Evolutionary conservation across 2,329 filamentous ascomycete species (phyloP).

Genomic region (Tolypocladium endophyticum): DNA sequence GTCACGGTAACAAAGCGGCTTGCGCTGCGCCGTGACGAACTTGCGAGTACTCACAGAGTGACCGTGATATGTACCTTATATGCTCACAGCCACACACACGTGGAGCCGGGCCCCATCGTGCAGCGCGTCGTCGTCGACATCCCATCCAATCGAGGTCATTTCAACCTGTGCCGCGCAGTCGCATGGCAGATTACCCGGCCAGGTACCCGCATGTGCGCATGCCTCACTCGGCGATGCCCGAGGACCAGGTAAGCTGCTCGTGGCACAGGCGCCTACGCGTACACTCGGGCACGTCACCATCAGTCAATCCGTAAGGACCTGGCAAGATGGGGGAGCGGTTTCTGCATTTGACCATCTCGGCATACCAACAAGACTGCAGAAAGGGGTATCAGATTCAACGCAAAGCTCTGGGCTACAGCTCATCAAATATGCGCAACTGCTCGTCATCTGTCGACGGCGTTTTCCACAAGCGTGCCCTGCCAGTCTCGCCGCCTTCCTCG

Average conservation of each 20-base stretch:
- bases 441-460: slow-evolving; percentile 20
- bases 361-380: background rate
- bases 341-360: background rate
- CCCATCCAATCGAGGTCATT: background rate
- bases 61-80: no score
- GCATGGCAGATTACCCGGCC: background rate
- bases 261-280: background rate
- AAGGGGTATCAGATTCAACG: background rate
- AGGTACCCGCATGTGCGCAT: background rate
- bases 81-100: no score
- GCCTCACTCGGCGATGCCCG: background rate
- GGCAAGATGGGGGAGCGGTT: no score
- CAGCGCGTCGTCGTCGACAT: background rate
- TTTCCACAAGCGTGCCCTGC: slow-evolving; percentile 14
- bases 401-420: slow-evolving; percentile 23
- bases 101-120: background rate
- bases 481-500: slow-evolving; percentile 9
- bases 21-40: background rate
- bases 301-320: no score
- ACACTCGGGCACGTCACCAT: background rate
- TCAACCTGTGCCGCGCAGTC: background rate
- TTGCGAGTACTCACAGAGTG: no score
- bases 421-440: slow-evolving; percentile 32
- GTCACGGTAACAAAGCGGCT: background rate
- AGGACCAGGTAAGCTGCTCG: background rate